Conservation (phyloP, 192 early-diverging fungal genomes). For the Podila horticola region DNA sequence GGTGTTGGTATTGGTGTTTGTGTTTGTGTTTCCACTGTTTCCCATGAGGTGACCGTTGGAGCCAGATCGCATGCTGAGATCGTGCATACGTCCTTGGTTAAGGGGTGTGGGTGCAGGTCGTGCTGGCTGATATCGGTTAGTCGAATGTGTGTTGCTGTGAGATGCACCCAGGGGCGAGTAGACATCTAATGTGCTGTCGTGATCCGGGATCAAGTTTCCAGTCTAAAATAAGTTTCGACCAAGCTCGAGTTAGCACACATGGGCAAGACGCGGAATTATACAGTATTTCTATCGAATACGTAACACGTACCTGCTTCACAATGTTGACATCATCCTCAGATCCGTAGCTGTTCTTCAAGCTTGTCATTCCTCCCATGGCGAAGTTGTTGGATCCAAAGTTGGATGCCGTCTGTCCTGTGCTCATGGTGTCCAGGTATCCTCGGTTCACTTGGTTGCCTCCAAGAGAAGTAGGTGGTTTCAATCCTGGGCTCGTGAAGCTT, state of each 20-base stretch:
- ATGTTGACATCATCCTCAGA: slow-evolving; percentile 41
- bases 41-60: slow-evolving; percentile 18
- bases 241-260: background rate
- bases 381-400: slow-evolving; percentile 35
- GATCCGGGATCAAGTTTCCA: slow-evolving; percentile 31
- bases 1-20: background rate
- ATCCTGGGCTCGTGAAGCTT: slow-evolving; percentile 22
- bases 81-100: slow-evolving; percentile 11
- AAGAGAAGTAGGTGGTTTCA: slow-evolving; percentile 33
- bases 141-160: slow-evolving; percentile 28
- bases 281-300: background rate
- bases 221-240: slow-evolving; percentile 10
- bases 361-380: slow-evolving; percentile 31
- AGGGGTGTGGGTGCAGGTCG: slow-evolving; percentile 27
- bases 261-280: background rate
- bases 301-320: background rate
- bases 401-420: slow-evolving; percentile 20
- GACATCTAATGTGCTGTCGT: slow-evolving; percentile 24
- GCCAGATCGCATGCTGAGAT: slow-evolving; percentile 27
- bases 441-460: slow-evolving; percentile 23
- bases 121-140: slow-evolving; percentile 27
- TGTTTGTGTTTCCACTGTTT: background rate
- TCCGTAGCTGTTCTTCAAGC: slow-evolving; percentile 28
- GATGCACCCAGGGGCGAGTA: slow-evolving; percentile 25
- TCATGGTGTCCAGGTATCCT: slow-evolving; percentile 22